Base-by-base conservation (phyloP, 371 early-diverging fungal genomes). In the Apophysomyces elegans region DNA sequence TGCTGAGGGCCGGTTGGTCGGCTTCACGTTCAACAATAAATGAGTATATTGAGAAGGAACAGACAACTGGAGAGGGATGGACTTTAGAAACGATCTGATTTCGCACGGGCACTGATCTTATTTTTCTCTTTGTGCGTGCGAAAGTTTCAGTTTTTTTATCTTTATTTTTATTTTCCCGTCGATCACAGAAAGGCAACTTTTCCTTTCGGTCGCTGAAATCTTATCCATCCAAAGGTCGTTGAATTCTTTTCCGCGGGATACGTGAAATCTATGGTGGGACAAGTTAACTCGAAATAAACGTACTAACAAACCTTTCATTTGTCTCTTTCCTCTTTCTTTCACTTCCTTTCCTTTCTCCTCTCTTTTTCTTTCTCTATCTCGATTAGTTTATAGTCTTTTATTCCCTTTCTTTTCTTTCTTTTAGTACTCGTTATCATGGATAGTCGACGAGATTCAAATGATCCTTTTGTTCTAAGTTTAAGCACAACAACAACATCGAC, bases 131-230 rank as follows among this genome's bases (percentile, higher is more conserved):
- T 50, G 54, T 50, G 9, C 54, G 54, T 50, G 54, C 21, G 54
- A 50, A 50, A 21, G 54, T 41, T 41, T 41, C 13, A 11, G 8
- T 41, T 41, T 41, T 41, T 41, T 41, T 41, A 11, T 41, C 41
- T 8, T 41, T 11, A 9, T 50, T 21, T 9, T 21, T 21, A 9
- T 8, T 50, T 50, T 50, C 54, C 54, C 54, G 54, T 21, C 54
- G 54, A 50, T 50, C 54, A 50, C 54, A 50, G 21, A 50, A 50
- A 21, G 54, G 21, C 41, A 41, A 41, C 11, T 41, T 50, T n/a
- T 21, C 18, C 7, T 18, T n/a, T 21, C 18, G 54, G 54, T 50
- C 54, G 16, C 7, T 21, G 21, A 50, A 50, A 50, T 7, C 5
- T 50, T n/a, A n/a, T 26, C 21, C 54, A 50, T 16, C 54, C 8